These are phyloP conservation scores for Sedum album DNA, from an alignment of 164 flowering plant genomes.

Conservation along the genomic window DNA sequence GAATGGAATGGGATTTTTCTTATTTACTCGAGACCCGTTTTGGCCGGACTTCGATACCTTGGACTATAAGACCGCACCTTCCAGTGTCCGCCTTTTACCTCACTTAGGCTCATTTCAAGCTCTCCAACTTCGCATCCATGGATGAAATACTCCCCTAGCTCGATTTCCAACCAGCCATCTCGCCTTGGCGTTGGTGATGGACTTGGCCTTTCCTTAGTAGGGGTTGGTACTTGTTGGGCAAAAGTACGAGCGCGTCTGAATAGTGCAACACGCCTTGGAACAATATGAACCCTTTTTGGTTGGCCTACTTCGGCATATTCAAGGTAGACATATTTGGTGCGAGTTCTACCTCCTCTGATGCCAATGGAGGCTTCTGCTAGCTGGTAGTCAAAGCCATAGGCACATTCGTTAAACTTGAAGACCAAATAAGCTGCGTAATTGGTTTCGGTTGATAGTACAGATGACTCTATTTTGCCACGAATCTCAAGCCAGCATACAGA, in stretches of 20 bases:
- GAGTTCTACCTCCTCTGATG: slow-evolving; percentile 6
- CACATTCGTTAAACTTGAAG: slow-evolving; percentile 11
- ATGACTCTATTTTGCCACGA: slow-evolving; percentile 20
- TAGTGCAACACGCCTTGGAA: neutral
- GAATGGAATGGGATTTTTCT: neutral
- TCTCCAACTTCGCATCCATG: slow-evolving; percentile 15
- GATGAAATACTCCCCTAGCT: slow-evolving; percentile 27
- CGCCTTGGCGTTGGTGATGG: slow-evolving; percentile 15
- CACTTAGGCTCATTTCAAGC: slow-evolving; percentile 23
- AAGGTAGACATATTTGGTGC: slow-evolving; percentile 8
- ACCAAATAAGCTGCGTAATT: slow-evolving; percentile 29
- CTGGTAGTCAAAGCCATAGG: slow-evolving; percentile 15
- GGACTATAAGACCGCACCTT: slow-evolving; percentile 23
- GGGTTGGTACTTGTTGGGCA: neutral
- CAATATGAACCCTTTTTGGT: neutral
- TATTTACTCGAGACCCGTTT: slow-evolving; percentile 8
- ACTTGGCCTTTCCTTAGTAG: neutral
- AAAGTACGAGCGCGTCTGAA: neutral
- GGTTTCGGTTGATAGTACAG: slow-evolving; percentile 22
- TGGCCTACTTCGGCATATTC: slow-evolving; percentile 2
- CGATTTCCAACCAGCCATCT: slow-evolving; percentile 35
- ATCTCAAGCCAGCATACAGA: slow-evolving; percentile 36
- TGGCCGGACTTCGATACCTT: slow-evolving; percentile 35
- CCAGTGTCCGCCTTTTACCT: slow-evolving; percentile 19
- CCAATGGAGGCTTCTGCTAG: slow-evolving; percentile 15